These are phyloP conservation scores for Verruconis gallopava DNA, from an alignment of 2,329 filamentous ascomycete species.

Conservation along the genomic window DNA sequence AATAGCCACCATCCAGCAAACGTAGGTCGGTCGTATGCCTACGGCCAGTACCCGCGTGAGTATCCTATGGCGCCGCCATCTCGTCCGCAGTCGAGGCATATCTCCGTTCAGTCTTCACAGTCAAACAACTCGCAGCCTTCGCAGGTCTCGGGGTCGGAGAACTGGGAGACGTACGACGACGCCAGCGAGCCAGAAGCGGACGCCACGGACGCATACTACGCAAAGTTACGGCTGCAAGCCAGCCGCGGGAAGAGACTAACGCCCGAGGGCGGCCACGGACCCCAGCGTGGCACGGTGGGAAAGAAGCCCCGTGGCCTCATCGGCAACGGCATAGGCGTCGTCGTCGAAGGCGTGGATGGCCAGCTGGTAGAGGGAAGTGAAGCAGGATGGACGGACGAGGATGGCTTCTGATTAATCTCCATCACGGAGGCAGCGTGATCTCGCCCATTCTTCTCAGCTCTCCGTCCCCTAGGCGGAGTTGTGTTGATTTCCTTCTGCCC, in stretches of 20 bases:
- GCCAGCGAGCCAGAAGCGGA: constrained; percentile 55
- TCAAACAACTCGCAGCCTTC: neutral
- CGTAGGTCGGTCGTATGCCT: neutral
- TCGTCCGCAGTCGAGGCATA: constrained; percentile 3
- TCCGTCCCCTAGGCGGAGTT: too few relatives aligned
- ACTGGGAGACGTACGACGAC: constrained; percentile 96
- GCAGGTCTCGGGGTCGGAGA: constrained; percentile 52
- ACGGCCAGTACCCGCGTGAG: neutral
- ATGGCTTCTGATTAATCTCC: neutral
- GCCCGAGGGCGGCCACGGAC: constrained; percentile 12
- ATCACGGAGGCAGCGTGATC: too few relatives aligned
- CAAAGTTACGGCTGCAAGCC: constrained; percentile 49
- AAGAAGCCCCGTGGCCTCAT: constrained; percentile 23
- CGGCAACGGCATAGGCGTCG: constrained; percentile 22
- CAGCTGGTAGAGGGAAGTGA: constrained; percentile 36
- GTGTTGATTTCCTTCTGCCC: too few relatives aligned
- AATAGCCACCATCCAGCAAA: neutral
- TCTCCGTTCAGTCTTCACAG: constrained; percentile 48
- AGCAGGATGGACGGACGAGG: constrained; percentile 40
- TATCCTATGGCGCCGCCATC: constrained; percentile 9
- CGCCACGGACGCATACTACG: constrained; percentile 60
- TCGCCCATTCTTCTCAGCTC: too few relatives aligned
- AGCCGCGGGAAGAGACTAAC: constrained; percentile 10
- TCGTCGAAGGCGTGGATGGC: constrained; percentile 29
- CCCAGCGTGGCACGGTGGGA: constrained; percentile 15